Evolutionary conservation across 768 basidiomycete genomes (phyloP), one percentile per base, ranked within the genome.

Genomic region (Dentipellis fragilis): DNA sequence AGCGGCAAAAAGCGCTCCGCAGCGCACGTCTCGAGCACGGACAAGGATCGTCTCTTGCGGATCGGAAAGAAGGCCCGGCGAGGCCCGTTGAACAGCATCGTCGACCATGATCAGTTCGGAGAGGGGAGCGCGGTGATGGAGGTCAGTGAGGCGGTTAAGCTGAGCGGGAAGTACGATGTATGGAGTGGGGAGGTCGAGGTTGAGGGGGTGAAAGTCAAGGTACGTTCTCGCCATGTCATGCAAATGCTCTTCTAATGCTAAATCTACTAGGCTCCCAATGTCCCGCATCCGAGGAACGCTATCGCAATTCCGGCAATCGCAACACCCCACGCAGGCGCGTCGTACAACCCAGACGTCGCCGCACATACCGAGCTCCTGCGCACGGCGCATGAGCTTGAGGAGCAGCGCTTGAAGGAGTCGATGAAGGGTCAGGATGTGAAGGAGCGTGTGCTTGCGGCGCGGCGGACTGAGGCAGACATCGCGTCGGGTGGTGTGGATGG

Each of bases 331-430:
- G 81, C 81, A 35, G 93, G 93, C 17, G 79, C 85, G 3, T 93
- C 91, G 16, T 97, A 97, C 66, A 96, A 96, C 66, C 93, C 93
- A 0, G 81, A 83, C 0, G 80, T 78, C 1, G 75, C 79, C 3
- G 81, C 85, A 0, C 89, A 95, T 62, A 78, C 80, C 51, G 80
- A 81, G 50, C 79, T 95, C 4, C 66, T 97, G 19, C 70, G 77
- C 11, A 69, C 78, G 51, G 93, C 92, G 0, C 77, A 82, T 52
- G 77, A 81, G 57, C 67, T 76, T 12, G 93, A 93, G 68, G 77
- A 78, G 62, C 76, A 75, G 49, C 76, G 77, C 45, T 65, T 82
- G 40, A 72, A 71, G 22, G 77, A 83, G 55, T 77, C 74, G 1
- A 79, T 76, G 52, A 79, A 77, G 64, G 68, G 81, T 12, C 74